Evolutionary conservation across 306 rosid genomes (phyloP), one percentile per base, ranked within the genome.

Genomic region (Prosopis cineraria): DNA sequence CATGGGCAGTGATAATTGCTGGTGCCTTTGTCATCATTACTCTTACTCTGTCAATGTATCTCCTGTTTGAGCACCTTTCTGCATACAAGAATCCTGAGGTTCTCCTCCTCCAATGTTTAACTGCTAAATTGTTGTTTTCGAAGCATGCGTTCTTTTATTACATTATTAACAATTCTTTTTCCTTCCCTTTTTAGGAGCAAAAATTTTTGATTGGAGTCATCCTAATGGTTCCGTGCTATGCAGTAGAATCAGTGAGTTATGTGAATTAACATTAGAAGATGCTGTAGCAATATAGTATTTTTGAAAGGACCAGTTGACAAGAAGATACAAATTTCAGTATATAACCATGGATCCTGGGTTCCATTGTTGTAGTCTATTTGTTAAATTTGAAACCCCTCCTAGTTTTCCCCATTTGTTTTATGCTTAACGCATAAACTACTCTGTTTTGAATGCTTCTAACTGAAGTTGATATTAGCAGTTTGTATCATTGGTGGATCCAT

Each of bases 31-130:
- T 96, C 66, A 76, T 96, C 62, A 47, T 80, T 56, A 84, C 96
- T 67, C 93, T 96, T 31, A 78, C 89, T 29, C 91, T 93, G 75
- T 96, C 99, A 39, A 68, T 90, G 12, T 96, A 86, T 81, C 99
- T 96, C 74, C 75, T 96, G 5, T 81, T 93, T 70, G 99, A 90
- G 81, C 99, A 96, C 78, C 99, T 96, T 64, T 93, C 98, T 20
- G 90, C 99, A 22, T 96, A 96, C 92, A 96, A 96, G 86, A 89
- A 91, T 83, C 99, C 98, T 20, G 99, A 96, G 89, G 95, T 90
- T 82, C 58, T 74, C 43, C 47, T 75, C 73, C 45, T 20, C 13
- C 39, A 14, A 37, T 71, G 36, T 24, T 52, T 22, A 34, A 29
- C n/a, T 24, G 45, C n/a, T 41, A 19, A 56, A 20, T 27, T 59